These are phyloP conservation scores for Kuraishia piskuri DNA, from an alignment of 805 yeast species.

Conservation along the genomic window DNA sequence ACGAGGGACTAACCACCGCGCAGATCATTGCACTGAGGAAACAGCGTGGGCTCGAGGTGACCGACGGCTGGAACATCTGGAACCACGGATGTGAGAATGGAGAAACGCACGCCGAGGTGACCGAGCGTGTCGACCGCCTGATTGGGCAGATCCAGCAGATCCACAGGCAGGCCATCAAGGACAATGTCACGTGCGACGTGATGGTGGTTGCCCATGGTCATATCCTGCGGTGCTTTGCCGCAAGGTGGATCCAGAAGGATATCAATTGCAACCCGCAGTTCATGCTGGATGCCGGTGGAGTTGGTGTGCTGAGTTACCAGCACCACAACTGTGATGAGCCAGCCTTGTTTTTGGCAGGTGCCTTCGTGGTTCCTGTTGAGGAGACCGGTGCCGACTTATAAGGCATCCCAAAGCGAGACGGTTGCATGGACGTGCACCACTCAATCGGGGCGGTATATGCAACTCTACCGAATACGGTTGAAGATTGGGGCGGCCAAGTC, in stretches of 20 bases:
- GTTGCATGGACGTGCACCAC: too few relatives aligned
- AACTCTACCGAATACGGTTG: too few relatives aligned
- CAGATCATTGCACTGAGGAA: constrained; percentile 58
- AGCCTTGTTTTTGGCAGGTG: constrained; percentile 77
- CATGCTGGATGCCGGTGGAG: constrained; percentile 90
- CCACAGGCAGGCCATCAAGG: constrained; percentile 45
- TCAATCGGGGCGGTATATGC: too few relatives aligned
- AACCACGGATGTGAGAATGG: constrained; percentile 91
- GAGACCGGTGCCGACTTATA: constrained; percentile 33
- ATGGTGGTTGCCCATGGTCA: constrained; percentile 92
- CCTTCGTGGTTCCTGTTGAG: constrained; percentile 64
- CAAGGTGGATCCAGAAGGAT: constrained; percentile 71
- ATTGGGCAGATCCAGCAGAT: constrained; percentile 55
- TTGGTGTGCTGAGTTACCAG: constrained; percentile 85
- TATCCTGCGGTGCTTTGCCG: constrained; percentile 80
- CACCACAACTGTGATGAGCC: constrained; percentile 83
- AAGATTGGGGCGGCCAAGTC: too few relatives aligned
- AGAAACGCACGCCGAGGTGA: constrained; percentile 60
- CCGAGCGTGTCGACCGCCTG: constrained; percentile 60
- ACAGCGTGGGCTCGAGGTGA: constrained; percentile 45
- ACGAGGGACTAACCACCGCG: constrained; percentile 72
- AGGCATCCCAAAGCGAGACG: background rate
- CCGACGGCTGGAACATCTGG: constrained; percentile 70
- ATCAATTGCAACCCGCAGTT: constrained; percentile 65
- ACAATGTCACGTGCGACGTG: constrained; percentile 56